A percentile compares a stretch with the other conserved stretches of the same genome.
These are phyloP conservation scores for Aspergillus wentii DNA, from an alignment of 495 filamentous ascomycete genomes.

Conservation along the genomic window DNA sequence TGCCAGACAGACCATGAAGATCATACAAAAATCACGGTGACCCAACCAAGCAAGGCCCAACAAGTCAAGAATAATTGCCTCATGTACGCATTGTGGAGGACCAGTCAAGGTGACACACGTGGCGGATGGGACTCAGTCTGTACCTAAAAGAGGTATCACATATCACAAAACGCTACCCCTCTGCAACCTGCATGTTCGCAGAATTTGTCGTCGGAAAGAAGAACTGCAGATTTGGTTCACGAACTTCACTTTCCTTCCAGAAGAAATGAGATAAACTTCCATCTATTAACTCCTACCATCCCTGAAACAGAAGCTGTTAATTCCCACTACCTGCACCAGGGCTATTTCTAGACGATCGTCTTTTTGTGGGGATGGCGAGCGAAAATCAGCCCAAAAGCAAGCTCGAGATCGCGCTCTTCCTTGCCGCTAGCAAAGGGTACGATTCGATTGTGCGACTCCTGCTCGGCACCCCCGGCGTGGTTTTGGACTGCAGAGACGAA, in stretches of 20 bases:
- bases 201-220: too few species aligned
- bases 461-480: constrained; percentile 18
- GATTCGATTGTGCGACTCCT: constrained; percentile 29
- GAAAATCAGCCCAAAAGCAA: constrained; percentile 15
- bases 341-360: too few species aligned
- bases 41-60: too few species aligned
- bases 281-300: not conserved
- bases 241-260: not conserved
- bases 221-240: constrained; percentile 4
- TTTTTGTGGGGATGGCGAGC: too few species aligned
- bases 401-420: constrained; percentile 21
- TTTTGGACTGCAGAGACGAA: constrained; percentile 21
- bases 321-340: too few species aligned
- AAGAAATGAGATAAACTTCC: not conserved
- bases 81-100: too few species aligned
- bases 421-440: constrained; percentile 33
- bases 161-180: too few species aligned
- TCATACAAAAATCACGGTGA: too few species aligned
- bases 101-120: constrained; percentile 13
- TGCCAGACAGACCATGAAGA: too few species aligned
- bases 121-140: constrained; percentile 6
- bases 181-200: too few species aligned
- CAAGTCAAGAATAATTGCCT: too few species aligned
- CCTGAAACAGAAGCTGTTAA: not conserved
- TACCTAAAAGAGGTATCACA: constrained; percentile 2